A percentile compares a stretch with the other conserved stretches of the same genome.
phyloP scores from a whole-genome alignment of 495 filamentous ascomycete genomes.

The Schizothecium vesticola region DNA sequence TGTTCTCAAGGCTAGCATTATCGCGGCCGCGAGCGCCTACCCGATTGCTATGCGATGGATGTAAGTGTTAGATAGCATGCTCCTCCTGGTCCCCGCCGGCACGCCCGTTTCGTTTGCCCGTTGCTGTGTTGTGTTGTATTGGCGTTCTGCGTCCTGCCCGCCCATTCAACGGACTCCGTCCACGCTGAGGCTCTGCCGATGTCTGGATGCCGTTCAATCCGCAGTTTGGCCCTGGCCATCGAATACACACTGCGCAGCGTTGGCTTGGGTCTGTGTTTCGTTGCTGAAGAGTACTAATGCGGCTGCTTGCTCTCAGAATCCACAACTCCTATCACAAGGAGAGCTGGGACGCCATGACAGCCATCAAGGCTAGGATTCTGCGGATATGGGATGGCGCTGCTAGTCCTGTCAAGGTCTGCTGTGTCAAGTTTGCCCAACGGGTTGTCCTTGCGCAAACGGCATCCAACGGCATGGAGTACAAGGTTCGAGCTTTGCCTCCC shows the following conservation, averaged over 20 bases:
- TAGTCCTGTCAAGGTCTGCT: slow-evolving; percentile 76
- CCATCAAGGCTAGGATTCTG: slow-evolving; percentile 84
- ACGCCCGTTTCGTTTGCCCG: neutral
- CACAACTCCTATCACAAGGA: slow-evolving; percentile 71
- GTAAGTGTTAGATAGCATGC: slow-evolving; percentile 54
- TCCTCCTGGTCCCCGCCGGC: neutral
- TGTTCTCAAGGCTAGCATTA: slow-evolving; percentile 76
- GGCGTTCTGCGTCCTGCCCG: neutral
- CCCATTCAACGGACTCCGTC: neutral
- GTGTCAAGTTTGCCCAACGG: slow-evolving; percentile 92
- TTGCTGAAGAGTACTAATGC: slow-evolving; percentile 8
- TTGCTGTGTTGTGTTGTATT: neutral
- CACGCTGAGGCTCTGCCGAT: neutral
- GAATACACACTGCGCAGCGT: neutral
- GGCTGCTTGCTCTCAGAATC: slow-evolving; percentile 52
- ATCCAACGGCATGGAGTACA: slow-evolving; percentile 73
- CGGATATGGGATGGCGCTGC: slow-evolving; percentile 80
- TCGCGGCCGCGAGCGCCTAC: slow-evolving; percentile 85
- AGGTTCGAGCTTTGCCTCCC: slow-evolving; percentile 52
- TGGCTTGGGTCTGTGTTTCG: slow-evolving; percentile 4
- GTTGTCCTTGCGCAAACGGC: slow-evolving; percentile 89
- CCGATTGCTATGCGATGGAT: slow-evolving; percentile 85
- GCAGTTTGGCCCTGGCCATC: neutral
- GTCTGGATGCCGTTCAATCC: neutral
- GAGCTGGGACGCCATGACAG: slow-evolving; percentile 80